Base-by-base conservation (phyloP, 2,329 filamentous ascomycete species). In the Biscogniauxia sp. region DNA sequence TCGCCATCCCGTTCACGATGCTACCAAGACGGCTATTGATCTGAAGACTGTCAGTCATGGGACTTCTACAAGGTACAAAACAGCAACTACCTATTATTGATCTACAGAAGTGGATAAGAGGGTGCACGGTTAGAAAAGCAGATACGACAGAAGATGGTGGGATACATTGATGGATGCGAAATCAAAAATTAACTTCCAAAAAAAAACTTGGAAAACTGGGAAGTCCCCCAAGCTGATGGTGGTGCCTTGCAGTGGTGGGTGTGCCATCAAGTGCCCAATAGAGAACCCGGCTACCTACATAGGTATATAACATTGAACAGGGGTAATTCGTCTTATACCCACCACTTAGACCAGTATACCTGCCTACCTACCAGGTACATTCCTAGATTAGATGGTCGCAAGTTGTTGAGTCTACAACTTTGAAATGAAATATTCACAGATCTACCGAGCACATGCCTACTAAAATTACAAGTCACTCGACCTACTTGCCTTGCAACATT, bases 161-260 rank as follows among this genome's bases (percentile, higher is more conserved):
- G 37, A 45, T n/a, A 26, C 26, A 28, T 28, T 13, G 20, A 53
- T 19, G 52, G 20, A 20, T 19, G 25, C 25, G 19, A 28, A 32
- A 37, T 25, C n/a, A n/a, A 50, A 28, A 20, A 23, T 20, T 23
- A 20, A 17, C 25, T 49, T 55, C 37, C 13, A 17, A 23, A 28
- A 17, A 23, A 28, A 56, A 61, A 62, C 55, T 63, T 63, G 61
- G 61, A 60, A 65, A 65, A 65, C 54, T 59, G 58, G 61, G 60
- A 64, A 65, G 41, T 20, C 23, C 52, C 23, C 54, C 20, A 20
- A 32, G 37, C 37, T 45, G 37, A n/a, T 41, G 25, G 26, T 28
- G 19, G 17, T 45, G 13, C 37, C 37, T 45, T 45, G 37, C 37
- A 45, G 37, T 45, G 37, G 37, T 45, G 37, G 37, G 37, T 45